Evolutionary conservation across 2,329 filamentous ascomycete genomes (phyloP), one percentile per base, ranked within the genome.

Genomic region (Stachybotrys chartarum): DNA sequence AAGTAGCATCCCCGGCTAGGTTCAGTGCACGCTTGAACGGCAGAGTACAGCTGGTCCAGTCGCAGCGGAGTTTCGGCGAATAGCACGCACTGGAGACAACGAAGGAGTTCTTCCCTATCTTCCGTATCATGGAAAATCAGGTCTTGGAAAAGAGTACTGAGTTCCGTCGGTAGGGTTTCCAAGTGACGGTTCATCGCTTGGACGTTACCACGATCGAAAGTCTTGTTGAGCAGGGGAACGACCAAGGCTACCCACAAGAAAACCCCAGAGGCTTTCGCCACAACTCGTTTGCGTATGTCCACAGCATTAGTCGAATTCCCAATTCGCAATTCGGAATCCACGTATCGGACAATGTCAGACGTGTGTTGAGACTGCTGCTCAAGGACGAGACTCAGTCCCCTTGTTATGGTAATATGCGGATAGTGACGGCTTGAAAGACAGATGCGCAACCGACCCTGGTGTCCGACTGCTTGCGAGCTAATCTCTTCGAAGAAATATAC

Each of bases 171-270:
- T 8, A 52, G 32, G 30, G n/a, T 39, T 7, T 18, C 11, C 16
- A 52, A 32, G 16, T 35, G 39, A n/a, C 17, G 31, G 7, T 30
- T 14, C 5, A 52, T 5, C 14, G 10, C 35, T 16, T 30, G 30
- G 18, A 44, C 17, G 10, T 17, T 17, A 14, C 50, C 50, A 42
- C 50, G 14, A 16, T 30, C 50, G n/a, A 18, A 42, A 16, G 32
- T 32, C 50, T 39, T 52, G 35, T 52, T 52, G 3, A 52, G 50
- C 32, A 42, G 32, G 16, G 14, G 30, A 6, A 52, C 50, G 4
- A 52, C 50, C 6, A 52, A 18, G 16, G 35, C 50, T 42, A 52
- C 18, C 50, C 50, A 52, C 50, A 52, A 18, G 14, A 52, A 52
- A 44, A 52, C 50, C 5, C 50, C 50, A 8, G 50, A 39, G 3